These are phyloP conservation scores for Ophiostoma pallidulum DNA, from an alignment of 2,329 filamentous ascomycete genomes.

Conservation along the genomic window DNA sequence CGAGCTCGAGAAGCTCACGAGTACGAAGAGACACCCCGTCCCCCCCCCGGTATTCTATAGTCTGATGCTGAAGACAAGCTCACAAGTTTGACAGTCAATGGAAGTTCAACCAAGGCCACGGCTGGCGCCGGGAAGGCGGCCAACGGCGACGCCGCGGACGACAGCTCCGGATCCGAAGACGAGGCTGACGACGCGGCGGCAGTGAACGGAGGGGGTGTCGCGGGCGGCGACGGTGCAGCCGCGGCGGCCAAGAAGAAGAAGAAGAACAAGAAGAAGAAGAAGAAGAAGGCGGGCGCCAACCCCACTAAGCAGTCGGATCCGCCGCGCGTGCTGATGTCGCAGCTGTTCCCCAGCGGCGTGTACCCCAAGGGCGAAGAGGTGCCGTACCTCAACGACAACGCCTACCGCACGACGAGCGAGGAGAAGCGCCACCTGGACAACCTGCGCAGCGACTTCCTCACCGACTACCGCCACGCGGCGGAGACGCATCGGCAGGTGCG, in stretches of 20 bases:
- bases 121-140: conserved; percentile 30
- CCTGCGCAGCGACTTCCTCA: conserved; percentile 67
- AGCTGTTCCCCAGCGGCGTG: conserved; percentile 60
- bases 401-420: conserved; percentile 69
- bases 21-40: neutral
- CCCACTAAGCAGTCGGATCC: conserved; percentile 67
- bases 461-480: conserved; percentile 68
- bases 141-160: conserved; percentile 26
- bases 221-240: conserved; percentile 19
- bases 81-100: neutral
- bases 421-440: conserved; percentile 78
- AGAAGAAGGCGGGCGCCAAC: conserved; percentile 59
- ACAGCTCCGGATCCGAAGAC: conserved; percentile 43
- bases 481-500: conserved; percentile 75
- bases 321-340: conserved; percentile 62
- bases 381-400: conserved; percentile 69
- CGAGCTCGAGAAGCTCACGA: conserved; percentile 7
- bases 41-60: neutral
- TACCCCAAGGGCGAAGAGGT: conserved; percentile 73
- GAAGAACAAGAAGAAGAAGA: conserved; percentile 65
- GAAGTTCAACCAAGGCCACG: conserved; percentile 17
- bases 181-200: conserved; percentile 37
- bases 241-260: conserved; percentile 28
- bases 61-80: no score
- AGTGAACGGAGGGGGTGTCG: conserved; percentile 17